Conservation (phyloP, 164 flowering plant species). For the Liriodendron chinense region DNA sequence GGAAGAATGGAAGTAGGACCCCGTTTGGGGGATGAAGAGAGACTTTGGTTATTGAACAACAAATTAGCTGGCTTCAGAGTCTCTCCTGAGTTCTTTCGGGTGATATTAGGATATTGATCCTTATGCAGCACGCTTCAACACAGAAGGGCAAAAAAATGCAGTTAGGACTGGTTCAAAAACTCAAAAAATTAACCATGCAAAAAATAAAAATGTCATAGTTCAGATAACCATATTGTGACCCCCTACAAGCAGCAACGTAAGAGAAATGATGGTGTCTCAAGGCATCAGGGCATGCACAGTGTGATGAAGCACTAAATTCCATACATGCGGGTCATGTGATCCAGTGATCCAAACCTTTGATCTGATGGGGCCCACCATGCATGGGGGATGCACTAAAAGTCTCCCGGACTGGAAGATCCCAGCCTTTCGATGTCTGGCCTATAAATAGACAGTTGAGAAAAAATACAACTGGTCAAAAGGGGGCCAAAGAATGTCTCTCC, state of each 20-base stretch:
- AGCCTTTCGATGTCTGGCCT: neutral
- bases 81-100: slow-evolving; percentile 39
- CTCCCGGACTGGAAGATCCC: neutral
- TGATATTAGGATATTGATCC: slow-evolving; percentile 40
- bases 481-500: neutral
- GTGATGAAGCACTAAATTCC: neutral
- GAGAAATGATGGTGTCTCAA: neutral
- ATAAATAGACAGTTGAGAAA: neutral
- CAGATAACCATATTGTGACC: neutral
- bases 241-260: neutral
- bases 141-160: slow-evolving; percentile 6
- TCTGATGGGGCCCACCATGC: neutral
- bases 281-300: neutral
- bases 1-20: slow-evolving; percentile 66
- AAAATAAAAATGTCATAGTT: neutral
- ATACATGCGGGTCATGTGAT: neutral
- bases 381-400: neutral
- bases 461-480: neutral
- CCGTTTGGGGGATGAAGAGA: slow-evolving; percentile 54
- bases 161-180: neutral
- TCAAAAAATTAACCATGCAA: neutral
- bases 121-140: slow-evolving; percentile 43
- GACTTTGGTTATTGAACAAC: slow-evolving; percentile 31
- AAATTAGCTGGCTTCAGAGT: slow-evolving; percentile 39
- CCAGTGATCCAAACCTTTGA: neutral